Conservation (phyloP, 2,329 filamentous ascomycete genomes). For the Cadophora gregata region DNA sequence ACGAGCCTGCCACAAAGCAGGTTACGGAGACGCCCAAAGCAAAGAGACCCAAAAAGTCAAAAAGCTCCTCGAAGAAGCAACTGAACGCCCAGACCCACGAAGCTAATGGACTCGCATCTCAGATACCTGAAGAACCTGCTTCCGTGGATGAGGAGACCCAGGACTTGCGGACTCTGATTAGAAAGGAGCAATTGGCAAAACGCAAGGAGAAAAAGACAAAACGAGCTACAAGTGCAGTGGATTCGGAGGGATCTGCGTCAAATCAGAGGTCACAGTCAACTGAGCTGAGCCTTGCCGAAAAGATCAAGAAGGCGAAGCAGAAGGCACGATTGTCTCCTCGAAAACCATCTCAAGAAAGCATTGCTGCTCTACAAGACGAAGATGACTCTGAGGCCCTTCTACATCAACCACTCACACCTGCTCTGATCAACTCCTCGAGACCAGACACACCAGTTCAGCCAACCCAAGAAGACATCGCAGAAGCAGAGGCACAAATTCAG, state of each 20-base stretch:
- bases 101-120: neutral
- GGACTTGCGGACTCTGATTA: slow-evolving; percentile 11
- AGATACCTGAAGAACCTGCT: neutral
- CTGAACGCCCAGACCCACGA: neutral
- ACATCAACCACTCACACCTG: slow-evolving; percentile 15
- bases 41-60: slow-evolving; percentile 9
- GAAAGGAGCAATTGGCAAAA: slow-evolving; percentile 14
- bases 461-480: slow-evolving; percentile 9
- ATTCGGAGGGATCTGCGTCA: neutral
- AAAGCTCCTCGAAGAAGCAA: neutral
- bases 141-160: slow-evolving; percentile 17
- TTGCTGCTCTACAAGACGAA: slow-evolving; percentile 15
- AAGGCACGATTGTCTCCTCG: slow-evolving; percentile 3
- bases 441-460: neutral
- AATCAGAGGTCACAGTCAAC: neutral
- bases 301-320: slow-evolving; percentile 15
- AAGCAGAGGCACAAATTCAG: slow-evolving; percentile 9
- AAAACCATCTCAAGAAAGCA: slow-evolving; percentile 5
- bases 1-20: neutral
- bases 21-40: neutral
- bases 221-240: neutral
- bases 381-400: slow-evolving; percentile 8
- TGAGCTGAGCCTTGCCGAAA: neutral
- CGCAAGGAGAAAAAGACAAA: neutral
- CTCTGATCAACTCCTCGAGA: neutral